Percentiles rank a stretch among this genome's conserved stretches.
phyloP scores from a whole-genome alignment of 1,284 basidiomycete species.

The Tilletia caries region DNA sequence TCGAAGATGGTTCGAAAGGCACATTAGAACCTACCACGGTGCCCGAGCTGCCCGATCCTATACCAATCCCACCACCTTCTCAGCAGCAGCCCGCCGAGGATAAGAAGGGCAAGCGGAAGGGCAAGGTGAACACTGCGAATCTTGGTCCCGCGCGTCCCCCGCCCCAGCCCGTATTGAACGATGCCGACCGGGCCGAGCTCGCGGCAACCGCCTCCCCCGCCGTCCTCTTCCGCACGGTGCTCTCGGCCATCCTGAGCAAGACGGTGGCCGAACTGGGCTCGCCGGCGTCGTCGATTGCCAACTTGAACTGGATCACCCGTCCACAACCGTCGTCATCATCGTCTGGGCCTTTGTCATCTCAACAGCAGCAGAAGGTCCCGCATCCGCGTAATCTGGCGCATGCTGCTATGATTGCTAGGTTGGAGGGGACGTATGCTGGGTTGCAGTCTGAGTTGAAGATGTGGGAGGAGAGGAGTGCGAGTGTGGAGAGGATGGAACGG shows the following conservation, averaged over 20 bases:
- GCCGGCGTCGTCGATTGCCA: neutral
- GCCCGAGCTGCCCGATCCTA: neutral
- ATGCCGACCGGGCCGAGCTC: neutral
- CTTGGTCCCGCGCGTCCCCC: neutral
- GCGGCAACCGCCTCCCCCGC: neutral
- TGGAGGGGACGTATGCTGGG: neutral
- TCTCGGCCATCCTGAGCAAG: neutral
- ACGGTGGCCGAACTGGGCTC: neutral
- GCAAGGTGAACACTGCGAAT: neutral
- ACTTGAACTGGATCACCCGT: constrained; percentile 3
- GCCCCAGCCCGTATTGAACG: neutral
- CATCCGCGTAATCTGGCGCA: constrained; percentile 6
- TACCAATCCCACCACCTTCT: neutral
- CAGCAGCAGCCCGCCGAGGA: neutral
- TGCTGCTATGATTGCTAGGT: neutral
- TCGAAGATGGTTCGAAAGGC: constrained; percentile 1
- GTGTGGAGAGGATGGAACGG: constrained; percentile 9
- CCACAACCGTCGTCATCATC: neutral
- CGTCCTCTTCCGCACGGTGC: neutral
- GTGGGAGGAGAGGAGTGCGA: constrained; percentile 11
- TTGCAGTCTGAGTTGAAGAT: constrained; percentile 15
- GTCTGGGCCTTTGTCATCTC: neutral
- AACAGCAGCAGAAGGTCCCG: neutral
- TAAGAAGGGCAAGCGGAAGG: constrained; percentile 3
- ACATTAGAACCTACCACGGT: neutral